Conservation (phyloP, 768 basidiomycete species). For the Tylopilus subfusipes region DNA sequence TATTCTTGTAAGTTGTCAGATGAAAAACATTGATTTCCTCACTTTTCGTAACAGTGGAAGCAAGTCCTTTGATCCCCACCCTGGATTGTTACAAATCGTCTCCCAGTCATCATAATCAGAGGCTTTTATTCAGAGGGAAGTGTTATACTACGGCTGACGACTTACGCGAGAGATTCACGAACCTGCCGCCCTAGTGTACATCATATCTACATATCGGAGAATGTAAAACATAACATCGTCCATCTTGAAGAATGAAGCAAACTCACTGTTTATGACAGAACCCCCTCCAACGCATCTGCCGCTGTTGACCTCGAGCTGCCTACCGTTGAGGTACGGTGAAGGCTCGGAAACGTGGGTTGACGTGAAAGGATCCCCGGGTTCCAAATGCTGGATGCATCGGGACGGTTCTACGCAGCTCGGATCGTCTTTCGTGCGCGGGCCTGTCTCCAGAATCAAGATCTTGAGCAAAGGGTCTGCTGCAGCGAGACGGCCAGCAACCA, state of each 20-base stretch:
- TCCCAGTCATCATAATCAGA: constrained; percentile 50
- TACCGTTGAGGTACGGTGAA: constrained; percentile 12
- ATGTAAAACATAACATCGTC: background rate
- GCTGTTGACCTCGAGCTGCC: constrained; percentile 15
- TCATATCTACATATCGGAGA: background rate
- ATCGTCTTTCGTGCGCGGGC: constrained; percentile 23
- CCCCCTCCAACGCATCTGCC: constrained; percentile 12
- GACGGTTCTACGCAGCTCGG: constrained; percentile 22
- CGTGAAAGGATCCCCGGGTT: constrained; percentile 15
- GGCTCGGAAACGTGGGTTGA: constrained; percentile 17
- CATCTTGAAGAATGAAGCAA: background rate
- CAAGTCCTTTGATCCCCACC: background rate
- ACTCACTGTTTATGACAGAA: background rate
- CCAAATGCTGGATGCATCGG: constrained; percentile 19
- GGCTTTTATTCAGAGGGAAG: constrained; percentile 14
- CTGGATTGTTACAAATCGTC: constrained; percentile 8
- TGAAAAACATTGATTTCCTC: background rate
- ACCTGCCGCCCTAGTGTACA: constrained; percentile 2
- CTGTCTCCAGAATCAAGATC: constrained; percentile 30
- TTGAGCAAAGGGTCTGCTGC: constrained; percentile 22
- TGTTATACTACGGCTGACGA: background rate
- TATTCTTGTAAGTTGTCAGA: background rate
- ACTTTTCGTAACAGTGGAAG: background rate
- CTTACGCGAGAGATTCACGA: background rate
- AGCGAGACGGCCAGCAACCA: constrained; percentile 31